phyloP scores from a whole-genome alignment of 805 yeast species.

The Komagataella pseudopastoris region DNA sequence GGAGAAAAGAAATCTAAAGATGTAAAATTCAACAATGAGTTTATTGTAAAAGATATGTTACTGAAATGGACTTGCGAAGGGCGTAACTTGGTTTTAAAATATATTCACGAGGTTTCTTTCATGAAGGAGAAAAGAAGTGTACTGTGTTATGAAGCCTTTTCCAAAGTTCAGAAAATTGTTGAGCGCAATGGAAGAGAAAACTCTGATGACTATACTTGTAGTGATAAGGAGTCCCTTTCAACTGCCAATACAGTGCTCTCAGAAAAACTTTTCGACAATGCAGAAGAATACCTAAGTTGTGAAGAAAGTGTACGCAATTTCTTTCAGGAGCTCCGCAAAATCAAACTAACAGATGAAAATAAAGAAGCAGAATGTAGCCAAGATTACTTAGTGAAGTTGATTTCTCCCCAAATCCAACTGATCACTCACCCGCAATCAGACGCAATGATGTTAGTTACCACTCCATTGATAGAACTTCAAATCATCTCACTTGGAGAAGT shows the following conservation, averaged over 20 bases:
- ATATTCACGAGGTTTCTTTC: slow-evolving; percentile 33
- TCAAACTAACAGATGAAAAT: slow-evolving; percentile 11
- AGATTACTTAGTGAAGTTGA: slow-evolving; percentile 51
- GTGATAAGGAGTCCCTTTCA: neutral
- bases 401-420: slow-evolving; percentile 76
- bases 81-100: slow-evolving; percentile 50
- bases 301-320: slow-evolving; percentile 29
- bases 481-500: slow-evolving; percentile 47
- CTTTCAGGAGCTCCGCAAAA: slow-evolving; percentile 34
- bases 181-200: slow-evolving; percentile 14
- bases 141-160: slow-evolving; percentile 33
- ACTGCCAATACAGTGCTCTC: neutral
- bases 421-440: slow-evolving; percentile 36
- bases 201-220: neutral
- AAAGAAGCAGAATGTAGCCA: slow-evolving; percentile 20
- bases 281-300: slow-evolving; percentile 6
- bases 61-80: slow-evolving; percentile 67
- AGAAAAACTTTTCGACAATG: slow-evolving; percentile 1
- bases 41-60: slow-evolving; percentile 58
- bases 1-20: neutral
- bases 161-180: slow-evolving; percentile 36
- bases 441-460: slow-evolving; percentile 53
- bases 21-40: slow-evolving; percentile 43
- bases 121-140: slow-evolving; percentile 29
- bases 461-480: slow-evolving; percentile 59